Base-by-base conservation (phyloP, 306 rosid species). In the Vigna reflexopilosa region DNA sequence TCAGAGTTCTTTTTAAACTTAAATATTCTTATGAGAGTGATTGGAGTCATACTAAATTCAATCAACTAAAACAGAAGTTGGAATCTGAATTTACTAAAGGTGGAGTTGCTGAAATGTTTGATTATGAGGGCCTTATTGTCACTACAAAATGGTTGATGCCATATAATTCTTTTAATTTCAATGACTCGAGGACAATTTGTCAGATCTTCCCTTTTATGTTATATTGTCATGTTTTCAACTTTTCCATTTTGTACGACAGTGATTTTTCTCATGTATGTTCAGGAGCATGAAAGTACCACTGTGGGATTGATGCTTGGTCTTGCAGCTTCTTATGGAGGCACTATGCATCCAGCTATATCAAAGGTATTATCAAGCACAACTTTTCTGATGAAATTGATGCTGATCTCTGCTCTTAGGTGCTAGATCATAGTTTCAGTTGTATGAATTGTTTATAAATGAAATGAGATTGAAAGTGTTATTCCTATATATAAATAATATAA, bases 251-350 rank as follows among this genome's bases (percentile, higher is more conserved):
- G 32, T 59, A 52, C 81, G 64, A 72, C 77, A 69, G 77, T 85
- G 81, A 66, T 83, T 65, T 73, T 82, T 48, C 19, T 57, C 62
- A 40, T 81, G 57, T 50, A 59, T 85, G 65, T 74, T 61, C 67
- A 95, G 98, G 98, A 92, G 85, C 98, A 95, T 77, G 98, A 95
- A 83, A 91, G 88, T 89, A 92, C 98, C 71, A 91, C 93, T 54
- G 96, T 93, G 7, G 98, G 96, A 40, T 75, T 95, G 83, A 92
- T 92, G 97, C 97, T 94, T 81, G 98, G 98, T 82, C 86, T 94
- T 78, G 95, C 98, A 65, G 96, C 97, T 86, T 90, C 98, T 56
- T 92, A 92, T 50, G 88, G 93, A 84, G 98, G 98, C 75, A 89
- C 93, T 38, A 94, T 94, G 98, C 97, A 92, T 79, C 98, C 95